Evolutionary conservation across 1,284 basidiomycete genomes (phyloP), one percentile per base, ranked within the genome.

Genomic region (Coriolopsis trogii): DNA sequence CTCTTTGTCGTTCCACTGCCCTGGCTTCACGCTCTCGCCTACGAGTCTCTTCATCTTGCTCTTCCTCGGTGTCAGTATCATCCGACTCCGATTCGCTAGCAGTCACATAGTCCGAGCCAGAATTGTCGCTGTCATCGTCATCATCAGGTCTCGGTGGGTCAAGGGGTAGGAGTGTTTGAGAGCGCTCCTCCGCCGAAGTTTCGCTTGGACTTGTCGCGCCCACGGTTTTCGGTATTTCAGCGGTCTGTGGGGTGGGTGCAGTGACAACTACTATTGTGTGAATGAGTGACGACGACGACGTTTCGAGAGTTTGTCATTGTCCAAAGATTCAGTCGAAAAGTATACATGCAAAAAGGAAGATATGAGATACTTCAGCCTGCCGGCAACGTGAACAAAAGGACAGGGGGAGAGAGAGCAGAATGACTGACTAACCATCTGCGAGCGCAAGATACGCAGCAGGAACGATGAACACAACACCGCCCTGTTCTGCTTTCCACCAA

Each of bases 401-500:
- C 76, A 78, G 77, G 75, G 73, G 67, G 33, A 25, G 15, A 33
- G 42, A 71, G 60, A 67, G 67, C 58, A 60, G 61, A 56, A 67
- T 69, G 64, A 65, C 58, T 56, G 70, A 94, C 91, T 93, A 87
- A 94, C 92, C 91, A 81, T 88, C 85, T 63, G 78, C 75, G 62
- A 89, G 69, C 70, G 95, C 90, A 67, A 98, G 70, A 67, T 96
- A 97, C 16, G 87, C 84, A 34, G 93, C 91, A 40, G 95, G 95
- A 3, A 95, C 92, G 64, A 95, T 85, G 73, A 90, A 90, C 52
- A 95, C 84, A 53, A 85, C 72, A 29, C 93, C 93, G 49, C 81
- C 82, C 66, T 83, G 81, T 72, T 95, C 93, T 29, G 87, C 88
- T 74, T 95, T 96, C 91, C 91, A 97, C 95, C 95, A 98, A 66